Evolutionary conservation across 2,329 filamentous ascomycete genomes (phyloP).

Genomic region (Chaetomium sp.): DNA sequence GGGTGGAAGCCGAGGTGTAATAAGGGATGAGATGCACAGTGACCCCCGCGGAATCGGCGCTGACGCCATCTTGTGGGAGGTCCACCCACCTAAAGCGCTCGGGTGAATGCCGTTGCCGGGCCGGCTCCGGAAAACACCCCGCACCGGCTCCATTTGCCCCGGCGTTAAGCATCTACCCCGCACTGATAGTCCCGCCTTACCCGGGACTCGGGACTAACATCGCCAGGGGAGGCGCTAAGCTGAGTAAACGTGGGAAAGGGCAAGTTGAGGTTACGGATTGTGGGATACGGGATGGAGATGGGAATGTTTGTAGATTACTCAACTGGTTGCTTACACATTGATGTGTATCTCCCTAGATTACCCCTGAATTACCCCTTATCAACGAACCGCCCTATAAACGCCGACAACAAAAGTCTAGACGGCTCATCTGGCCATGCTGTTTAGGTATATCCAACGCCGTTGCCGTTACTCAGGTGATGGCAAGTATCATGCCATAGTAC

Average conservation of each 20-base stretch:
- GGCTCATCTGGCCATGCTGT: neutral
- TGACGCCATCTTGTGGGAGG: conserved; percentile 26
- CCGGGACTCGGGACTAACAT: neutral
- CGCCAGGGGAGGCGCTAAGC: neutral
- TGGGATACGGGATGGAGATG: neutral
- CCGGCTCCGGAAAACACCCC: conserved; percentile 29
- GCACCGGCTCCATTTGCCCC: conserved; percentile 19
- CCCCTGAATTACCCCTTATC: neutral
- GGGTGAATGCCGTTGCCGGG: conserved; percentile 25
- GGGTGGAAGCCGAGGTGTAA: neutral
- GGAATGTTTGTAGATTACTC: neutral
- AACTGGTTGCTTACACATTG: too few species aligned
- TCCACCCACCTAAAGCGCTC: conserved; percentile 16
- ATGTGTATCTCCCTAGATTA: neutral
- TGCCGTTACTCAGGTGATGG: neutral
- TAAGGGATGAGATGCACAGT: neutral
- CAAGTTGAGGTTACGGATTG: neutral
- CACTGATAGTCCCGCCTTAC: neutral
- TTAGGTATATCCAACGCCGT: conserved; percentile 1
- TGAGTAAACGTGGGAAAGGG: neutral
- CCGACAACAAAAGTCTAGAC: neutral
- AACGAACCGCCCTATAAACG: neutral
- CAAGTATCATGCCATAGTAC: neutral
- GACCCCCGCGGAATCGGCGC: conserved; percentile 22
- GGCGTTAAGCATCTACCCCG: conserved; percentile 29